phyloP scores from a whole-genome alignment of 345 rosid genomes.

The Gossypium australe region DNA sequence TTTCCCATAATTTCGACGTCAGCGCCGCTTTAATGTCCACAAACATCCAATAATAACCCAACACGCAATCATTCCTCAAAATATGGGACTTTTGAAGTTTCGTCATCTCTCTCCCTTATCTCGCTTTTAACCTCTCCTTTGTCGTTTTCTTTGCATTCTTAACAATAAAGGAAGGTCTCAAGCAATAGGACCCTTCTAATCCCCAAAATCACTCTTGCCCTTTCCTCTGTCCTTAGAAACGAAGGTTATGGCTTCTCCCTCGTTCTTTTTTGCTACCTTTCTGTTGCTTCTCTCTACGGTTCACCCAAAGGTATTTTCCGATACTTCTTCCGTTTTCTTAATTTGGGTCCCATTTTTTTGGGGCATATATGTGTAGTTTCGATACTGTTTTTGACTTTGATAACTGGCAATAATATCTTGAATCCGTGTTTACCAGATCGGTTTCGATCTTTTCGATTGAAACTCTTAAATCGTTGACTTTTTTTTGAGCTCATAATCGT shows the following conservation, averaged over 20 bases:
- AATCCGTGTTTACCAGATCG: too few relatives aligned
- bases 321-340: not conserved
- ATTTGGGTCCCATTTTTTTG: not conserved
- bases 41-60: not conserved
- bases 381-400: not conserved
- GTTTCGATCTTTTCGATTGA: not conserved
- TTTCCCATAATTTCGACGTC: not conserved
- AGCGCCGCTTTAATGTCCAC: not conserved
- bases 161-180: not conserved
- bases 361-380: not conserved
- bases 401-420: too few relatives aligned
- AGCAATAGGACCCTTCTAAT: not conserved
- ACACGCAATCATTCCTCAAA: not conserved
- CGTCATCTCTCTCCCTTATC: not conserved
- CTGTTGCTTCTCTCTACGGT: constrained; percentile 25
- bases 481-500: not conserved
- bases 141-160: not conserved
- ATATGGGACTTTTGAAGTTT: not conserved
- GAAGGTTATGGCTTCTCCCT: constrained; percentile 2
- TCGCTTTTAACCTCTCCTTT: not conserved
- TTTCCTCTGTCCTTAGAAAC: not conserved
- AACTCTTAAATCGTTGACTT: not conserved
- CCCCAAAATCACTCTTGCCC: not conserved
- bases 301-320: constrained; percentile 19
- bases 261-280: constrained; percentile 24